Base-by-base conservation (phyloP, 2,329 filamentous ascomycete genomes). In the Aspergillus felis region DNA sequence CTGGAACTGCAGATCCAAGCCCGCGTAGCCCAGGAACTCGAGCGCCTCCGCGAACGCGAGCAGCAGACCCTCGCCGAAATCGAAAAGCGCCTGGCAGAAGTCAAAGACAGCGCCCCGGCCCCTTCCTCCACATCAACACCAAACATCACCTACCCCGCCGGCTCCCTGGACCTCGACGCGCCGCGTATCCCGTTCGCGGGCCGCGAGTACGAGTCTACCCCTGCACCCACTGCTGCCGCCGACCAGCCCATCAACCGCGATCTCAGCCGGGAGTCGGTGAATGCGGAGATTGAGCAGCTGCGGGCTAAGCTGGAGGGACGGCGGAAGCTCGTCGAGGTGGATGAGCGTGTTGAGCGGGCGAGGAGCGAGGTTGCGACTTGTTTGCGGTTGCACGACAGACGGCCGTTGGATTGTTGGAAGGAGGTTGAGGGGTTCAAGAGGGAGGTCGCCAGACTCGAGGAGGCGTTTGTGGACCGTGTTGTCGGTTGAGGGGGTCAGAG, bases 401-500 rank as follows among this genome's bases (percentile, higher is more conserved):
- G 91, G 74, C 92, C 93, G 72, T 80, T 97, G 71, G 90, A 97
- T 80, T 97, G 93, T 83, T 97, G 90, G 89, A 84, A 87, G 76
- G 92, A 97, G 83, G 91, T 97, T 25, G 89, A 95, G 79, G 82
- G 81, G 22, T 97, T 97, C 76, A 96, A 92, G 84, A 83, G 84
- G 68, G 91, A 96, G 81, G 92, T 97, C 52, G 86, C 89, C 66
- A 86, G 85, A 78, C 76, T 97, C 76, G 93, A 97, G 84, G 88
- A 86, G 77, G 82, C 82, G 27, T 97, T 95, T 85, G 91, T 97
- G 38, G 88, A 95, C 71, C 91, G 87, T 78, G 86, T 95, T 67
- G 72, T 78, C 56, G 74, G 74, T 65, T 77, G 70, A 55, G 22
- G 20, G 51, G 54, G 3, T 17, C 32, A 17, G 32, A 28, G 27